A percentile compares a stretch with the other conserved stretches of the same genome.
Conservation (phyloP, 371 early-diverging fungal species). For the Smittium culicis region DNA sequence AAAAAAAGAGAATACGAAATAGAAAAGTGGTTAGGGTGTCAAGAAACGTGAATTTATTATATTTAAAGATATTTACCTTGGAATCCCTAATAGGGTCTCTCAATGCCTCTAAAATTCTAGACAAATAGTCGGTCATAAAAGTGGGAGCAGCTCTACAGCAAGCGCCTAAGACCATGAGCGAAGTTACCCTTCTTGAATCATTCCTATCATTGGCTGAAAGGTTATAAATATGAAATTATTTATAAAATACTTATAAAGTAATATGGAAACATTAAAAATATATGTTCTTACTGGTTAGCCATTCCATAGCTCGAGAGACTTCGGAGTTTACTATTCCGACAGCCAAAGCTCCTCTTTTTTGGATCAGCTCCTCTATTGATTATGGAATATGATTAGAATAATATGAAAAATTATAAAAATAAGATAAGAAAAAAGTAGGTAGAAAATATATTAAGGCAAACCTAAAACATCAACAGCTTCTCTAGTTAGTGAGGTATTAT, state of each 20-base stretch:
- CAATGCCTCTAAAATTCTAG: conserved; percentile 71
- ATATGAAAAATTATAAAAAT: not conserved
- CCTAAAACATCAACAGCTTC: conserved; percentile 17
- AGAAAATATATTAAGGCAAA: too few species aligned
- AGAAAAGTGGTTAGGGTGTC: not conserved
- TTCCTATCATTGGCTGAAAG: conserved; percentile 42
- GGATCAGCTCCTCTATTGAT: conserved; percentile 17
- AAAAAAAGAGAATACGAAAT: not conserved
- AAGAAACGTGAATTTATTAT: not conserved
- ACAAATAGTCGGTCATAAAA: conserved; percentile 67
- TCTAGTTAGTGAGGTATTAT: conserved; percentile 16
- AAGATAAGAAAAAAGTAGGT: not conserved
- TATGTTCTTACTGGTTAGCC: conserved; percentile 21
- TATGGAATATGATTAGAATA: not conserved
- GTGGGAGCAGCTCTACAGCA: conserved; percentile 72
- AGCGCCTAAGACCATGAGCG: conserved; percentile 73
- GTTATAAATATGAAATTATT: conserved; percentile 15
- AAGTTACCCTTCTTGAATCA: conserved; percentile 69
- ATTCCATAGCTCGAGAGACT: conserved; percentile 19
- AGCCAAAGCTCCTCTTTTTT: conserved; percentile 18
- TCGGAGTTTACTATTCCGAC: conserved; percentile 18
- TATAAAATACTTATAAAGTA: too few species aligned
- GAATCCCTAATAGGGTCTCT: conserved; percentile 80
- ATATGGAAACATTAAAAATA: conserved; percentile 18
- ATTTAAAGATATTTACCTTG: conserved; percentile 33